Conservation (phyloP, 352 stramenopile genomes). For the Phytophthora macrochlamydospora region DNA sequence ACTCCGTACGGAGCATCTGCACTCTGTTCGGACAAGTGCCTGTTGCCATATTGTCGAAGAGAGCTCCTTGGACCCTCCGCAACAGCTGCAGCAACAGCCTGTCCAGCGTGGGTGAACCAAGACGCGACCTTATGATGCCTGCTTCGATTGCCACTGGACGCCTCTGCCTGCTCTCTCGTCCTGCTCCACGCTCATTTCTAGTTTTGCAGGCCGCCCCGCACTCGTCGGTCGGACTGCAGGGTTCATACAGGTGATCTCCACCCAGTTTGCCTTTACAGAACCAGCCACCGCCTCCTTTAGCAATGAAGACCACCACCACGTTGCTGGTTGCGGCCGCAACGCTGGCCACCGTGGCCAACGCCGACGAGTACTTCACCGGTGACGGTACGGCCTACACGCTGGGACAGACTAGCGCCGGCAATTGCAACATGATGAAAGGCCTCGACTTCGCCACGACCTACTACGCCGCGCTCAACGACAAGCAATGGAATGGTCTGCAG, state of each 20-base stretch:
- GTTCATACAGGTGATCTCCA: neutral
- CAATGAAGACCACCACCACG: constrained; percentile 16
- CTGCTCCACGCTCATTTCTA: constrained; percentile 24
- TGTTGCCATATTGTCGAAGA: constrained; percentile 2
- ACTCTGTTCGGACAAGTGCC: neutral
- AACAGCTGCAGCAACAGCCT: constrained; percentile 4
- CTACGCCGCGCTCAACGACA: constrained; percentile 75
- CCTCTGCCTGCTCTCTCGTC: constrained; percentile 13
- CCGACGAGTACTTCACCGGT: constrained; percentile 45
- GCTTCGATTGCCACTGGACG: constrained; percentile 6
- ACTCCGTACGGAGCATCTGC: neutral
- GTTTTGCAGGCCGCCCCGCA: constrained; percentile 27
- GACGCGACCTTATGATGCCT: constrained; percentile 5
- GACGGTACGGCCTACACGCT: constrained; percentile 56
- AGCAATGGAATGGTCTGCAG: constrained; percentile 59
- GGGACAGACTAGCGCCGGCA: constrained; percentile 40
- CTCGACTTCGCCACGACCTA: constrained; percentile 40
- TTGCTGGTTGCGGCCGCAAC: constrained; percentile 11
- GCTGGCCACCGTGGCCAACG: constrained; percentile 10
- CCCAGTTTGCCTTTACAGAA: constrained; percentile 2
- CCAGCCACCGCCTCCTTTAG: neutral
- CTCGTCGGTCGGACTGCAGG: neutral
- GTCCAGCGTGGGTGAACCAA: constrained; percentile 15
- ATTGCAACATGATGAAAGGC: constrained; percentile 56
- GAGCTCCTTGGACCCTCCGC: neutral